Evolutionary conservation across 2,329 filamentous ascomycete species (phyloP).

Genomic region (Pseudopyricularia javanii): DNA sequence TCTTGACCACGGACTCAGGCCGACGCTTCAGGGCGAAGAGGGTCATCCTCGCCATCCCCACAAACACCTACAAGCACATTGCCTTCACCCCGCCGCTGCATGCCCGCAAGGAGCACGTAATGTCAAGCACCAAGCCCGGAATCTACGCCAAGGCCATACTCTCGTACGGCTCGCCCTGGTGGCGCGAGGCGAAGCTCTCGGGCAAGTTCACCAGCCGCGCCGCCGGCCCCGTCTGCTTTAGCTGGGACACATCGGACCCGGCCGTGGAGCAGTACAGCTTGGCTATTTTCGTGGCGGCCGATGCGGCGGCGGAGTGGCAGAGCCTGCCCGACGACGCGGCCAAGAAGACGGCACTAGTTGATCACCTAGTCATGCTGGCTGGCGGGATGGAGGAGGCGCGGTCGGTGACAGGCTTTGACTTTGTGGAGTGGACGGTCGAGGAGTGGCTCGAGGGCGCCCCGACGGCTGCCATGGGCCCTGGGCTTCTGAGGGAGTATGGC

Average conservation of each 20-base stretch:
- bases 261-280: conserved; percentile 17
- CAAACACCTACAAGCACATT: conserved; percentile 30
- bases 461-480: conserved; percentile 3
- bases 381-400: conserved; percentile 3
- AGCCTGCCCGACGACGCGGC: conserved; percentile 6
- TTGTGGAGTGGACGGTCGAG: conserved; percentile 4
- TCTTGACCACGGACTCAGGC: conserved; percentile 14
- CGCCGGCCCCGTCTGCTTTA: background rate
- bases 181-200: conserved; percentile 23
- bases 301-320: conserved; percentile 19
- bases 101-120: conserved; percentile 19
- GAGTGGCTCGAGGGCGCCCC: conserved; percentile 6
- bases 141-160: conserved; percentile 40
- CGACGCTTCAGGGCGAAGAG: conserved; percentile 22
- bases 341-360: conserved; percentile 11
- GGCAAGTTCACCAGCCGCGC: conserved; percentile 20
- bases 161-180: conserved; percentile 25
- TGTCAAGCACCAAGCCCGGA: conserved; percentile 24
- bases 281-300: conserved; percentile 28
- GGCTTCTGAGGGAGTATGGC: conserved; percentile 4
- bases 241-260: background rate
- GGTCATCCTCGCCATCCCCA: conserved; percentile 35
- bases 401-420: background rate
- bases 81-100: conserved; percentile 33
- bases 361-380: conserved; percentile 8